A percentile compares a stretch with the other conserved stretches of the same genome.
Evolutionary conservation across 2,329 filamentous ascomycete species (phyloP).

Genomic region (Aspergillus sp.): DNA sequence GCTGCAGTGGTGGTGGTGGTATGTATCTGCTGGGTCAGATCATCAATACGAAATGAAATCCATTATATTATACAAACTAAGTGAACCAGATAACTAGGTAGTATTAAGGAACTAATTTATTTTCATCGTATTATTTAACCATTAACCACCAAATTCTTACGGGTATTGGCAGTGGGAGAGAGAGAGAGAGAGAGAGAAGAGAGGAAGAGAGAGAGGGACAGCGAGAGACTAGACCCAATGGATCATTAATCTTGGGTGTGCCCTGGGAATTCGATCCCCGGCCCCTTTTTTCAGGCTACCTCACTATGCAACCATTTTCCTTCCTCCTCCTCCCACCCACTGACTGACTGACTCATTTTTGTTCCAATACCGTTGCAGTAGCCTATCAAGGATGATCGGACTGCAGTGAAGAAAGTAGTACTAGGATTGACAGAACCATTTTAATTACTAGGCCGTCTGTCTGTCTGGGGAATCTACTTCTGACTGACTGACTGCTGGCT

Average conservation of each 20-base stretch:
- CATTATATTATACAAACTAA: no score
- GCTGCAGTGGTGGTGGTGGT: neutral
- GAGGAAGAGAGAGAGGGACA: no score
- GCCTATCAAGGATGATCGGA: neutral
- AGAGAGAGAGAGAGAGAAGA: no score
- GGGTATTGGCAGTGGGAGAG: no score
- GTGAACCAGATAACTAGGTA: no score
- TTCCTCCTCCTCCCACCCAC: neutral
- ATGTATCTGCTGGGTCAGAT: neutral
- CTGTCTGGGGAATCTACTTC: no score
- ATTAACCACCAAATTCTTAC: no score
- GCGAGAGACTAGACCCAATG: neutral
- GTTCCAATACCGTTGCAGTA: neutral
- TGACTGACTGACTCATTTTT: neutral
- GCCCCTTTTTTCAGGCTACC: slow-evolving; percentile 18
- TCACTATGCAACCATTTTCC: neutral
- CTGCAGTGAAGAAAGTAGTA: neutral
- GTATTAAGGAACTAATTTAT: neutral
- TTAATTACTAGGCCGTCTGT: no score
- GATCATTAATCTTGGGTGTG: neutral
- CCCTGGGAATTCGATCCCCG: slow-evolving; percentile 1
- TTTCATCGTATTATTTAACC: no score
- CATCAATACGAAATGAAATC: no score
- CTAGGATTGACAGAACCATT: neutral
- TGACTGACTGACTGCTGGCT: neutral